Evolutionary conservation across 306 rosid species (phyloP).

Genomic region (Albizia julibrissin): DNA sequence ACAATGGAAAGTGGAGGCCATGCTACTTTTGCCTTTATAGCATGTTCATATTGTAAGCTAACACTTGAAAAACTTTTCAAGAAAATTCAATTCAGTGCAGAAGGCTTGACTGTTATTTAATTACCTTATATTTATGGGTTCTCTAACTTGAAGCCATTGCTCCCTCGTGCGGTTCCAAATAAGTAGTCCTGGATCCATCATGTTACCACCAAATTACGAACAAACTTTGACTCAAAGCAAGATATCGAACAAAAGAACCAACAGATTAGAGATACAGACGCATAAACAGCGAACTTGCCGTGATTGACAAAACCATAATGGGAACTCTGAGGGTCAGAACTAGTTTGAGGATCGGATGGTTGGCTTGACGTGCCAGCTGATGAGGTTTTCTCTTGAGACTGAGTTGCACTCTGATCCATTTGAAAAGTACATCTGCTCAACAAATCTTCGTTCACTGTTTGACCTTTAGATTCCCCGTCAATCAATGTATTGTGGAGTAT

Average conservation of each 20-base stretch:
- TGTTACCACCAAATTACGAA: neutral
- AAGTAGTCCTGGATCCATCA: constrained; percentile 63
- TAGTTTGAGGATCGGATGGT: constrained; percentile 47
- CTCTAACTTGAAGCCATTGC: constrained; percentile 45
- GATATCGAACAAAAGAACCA: constrained; percentile 18
- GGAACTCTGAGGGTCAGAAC: constrained; percentile 48
- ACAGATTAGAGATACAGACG: constrained; percentile 17
- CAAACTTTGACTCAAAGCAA: constrained; percentile 20
- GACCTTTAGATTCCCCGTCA: constrained; percentile 53
- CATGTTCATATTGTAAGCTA: neutral
- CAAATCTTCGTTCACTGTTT: constrained; percentile 51
- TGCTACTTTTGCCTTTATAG: neutral
- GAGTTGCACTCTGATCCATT: constrained; percentile 54
- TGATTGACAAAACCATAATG: constrained; percentile 71
- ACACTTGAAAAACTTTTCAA: neutral
- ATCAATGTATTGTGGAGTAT: constrained; percentile 49
- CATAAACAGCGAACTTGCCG: constrained; percentile 48
- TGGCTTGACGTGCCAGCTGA: constrained; percentile 44
- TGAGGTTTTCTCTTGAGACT: constrained; percentile 58
- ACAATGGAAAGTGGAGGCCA: neutral
- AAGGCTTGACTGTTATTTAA: constrained; percentile 10
- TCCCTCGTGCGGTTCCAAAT: constrained; percentile 70
- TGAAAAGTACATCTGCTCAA: constrained; percentile 74
- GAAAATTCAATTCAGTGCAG: neutral
- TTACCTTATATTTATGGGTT: constrained; percentile 66